Conservation (phyloP, 441 rosid genomes). For the Populus hybrid region DNA sequence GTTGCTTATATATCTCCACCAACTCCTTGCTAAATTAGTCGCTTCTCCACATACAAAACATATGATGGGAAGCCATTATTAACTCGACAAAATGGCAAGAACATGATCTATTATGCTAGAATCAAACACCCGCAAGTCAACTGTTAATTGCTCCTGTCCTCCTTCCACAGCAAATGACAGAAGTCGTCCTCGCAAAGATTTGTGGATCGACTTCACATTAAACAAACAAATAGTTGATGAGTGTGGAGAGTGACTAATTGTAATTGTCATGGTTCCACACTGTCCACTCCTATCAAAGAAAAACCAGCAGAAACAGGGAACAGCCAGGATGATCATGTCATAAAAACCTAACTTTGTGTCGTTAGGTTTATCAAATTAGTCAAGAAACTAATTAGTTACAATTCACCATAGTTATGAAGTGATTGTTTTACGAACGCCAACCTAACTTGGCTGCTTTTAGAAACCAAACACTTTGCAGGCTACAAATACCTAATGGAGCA, state of each 20-base stretch:
- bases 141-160: neutral
- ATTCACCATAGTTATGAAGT: neutral
- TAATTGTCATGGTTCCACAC: constrained; percentile 10
- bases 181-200: neutral
- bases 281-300: neutral
- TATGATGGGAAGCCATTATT: neutral
- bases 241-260: neutral
- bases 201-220: neutral
- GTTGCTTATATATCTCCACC: neutral
- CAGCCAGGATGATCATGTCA: neutral
- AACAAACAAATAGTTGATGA: neutral
- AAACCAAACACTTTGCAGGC: neutral
- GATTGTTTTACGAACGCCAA: constrained; percentile 2
- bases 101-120: neutral
- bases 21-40: neutral
- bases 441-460: constrained; percentile 9
- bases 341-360: neutral
- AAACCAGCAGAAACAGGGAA: neutral
- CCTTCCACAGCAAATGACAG: neutral
- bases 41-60: constrained; percentile 3
- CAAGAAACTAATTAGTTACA: constrained; percentile 3
- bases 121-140: no score
- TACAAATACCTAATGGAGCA: neutral
- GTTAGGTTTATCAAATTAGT: constrained; percentile 3
- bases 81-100: neutral